Evolutionary conservation across 345 rosid species (phyloP), one percentile per base, ranked within the genome.

Genomic region (Pistacia vera): DNA sequence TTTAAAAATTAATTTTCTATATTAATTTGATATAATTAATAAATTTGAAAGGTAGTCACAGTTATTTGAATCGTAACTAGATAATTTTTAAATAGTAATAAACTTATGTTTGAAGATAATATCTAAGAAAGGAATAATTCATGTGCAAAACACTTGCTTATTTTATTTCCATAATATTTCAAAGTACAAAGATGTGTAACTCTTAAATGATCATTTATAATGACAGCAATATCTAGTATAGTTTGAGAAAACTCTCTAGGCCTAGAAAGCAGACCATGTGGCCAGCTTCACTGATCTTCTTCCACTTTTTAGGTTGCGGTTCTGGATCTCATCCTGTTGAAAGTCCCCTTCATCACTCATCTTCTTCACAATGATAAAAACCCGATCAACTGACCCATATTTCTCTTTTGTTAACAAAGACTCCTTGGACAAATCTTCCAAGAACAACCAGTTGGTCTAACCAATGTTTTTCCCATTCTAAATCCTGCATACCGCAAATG

Each of bases 211-310:
- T 52, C 56, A 63, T 0, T 38, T 1, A 68, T 30, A 76, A 18
- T 75, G 11, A 35, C 22, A 8, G 81, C 82, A 33, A 80, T 52
- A 4, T 83, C 78, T 36, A 18, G 64, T 2, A 83, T 38, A 30
- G 57, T 55, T 44, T 35, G 71, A 58, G 33, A 60, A 28, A 84
- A 64, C 69, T 80, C 70, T 13, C 46, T 2, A 3, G 81, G 75
- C 48, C 80, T 63, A 1, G 86, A 84, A 22, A 86, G 75, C 84
- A 82, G 63, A 48, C 78, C 86, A 80, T 78, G 28, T 82, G 89
- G 54, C 71, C 85, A 16, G 74, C 77, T 20, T 68, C 81, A 3
- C 11, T 7, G 8, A 83, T 69, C 20, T 67, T 12, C 57, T 57
- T 79, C 25, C n/a, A 76, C 82, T 44, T 70, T 11, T 80, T 78